Conservation (phyloP, 371 early-diverging fungal genomes). For the Thermomucor indicae-seudaticae region DNA sequence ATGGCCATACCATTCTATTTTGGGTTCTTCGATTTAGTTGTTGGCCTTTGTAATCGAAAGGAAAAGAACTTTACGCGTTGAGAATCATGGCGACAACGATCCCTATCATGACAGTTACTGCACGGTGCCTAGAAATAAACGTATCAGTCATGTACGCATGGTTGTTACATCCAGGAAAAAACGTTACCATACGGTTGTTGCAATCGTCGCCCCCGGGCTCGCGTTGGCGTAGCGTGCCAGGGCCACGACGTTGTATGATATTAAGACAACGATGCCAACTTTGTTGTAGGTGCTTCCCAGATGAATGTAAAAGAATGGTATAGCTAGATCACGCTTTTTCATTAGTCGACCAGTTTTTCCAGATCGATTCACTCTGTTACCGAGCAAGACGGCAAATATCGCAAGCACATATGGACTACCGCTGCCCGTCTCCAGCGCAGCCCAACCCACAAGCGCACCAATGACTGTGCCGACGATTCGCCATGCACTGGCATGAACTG, state of each 20-base stretch:
- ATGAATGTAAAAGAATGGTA: conserved; percentile 43
- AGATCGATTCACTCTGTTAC: conserved; percentile 18
- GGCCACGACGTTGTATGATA: conserved; percentile 36
- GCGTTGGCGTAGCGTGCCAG: conserved; percentile 31
- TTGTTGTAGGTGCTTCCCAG: conserved; percentile 39
- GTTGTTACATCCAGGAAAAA: no score
- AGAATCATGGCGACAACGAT: conserved; percentile 48
- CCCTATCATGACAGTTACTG: conserved; percentile 49
- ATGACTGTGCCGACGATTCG: conserved; percentile 52
- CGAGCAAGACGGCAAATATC: conserved; percentile 47
- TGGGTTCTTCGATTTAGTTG: not conserved
- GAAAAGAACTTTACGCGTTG: conserved; percentile 32
- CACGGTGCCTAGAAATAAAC: conserved; percentile 36
- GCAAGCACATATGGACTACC: conserved; percentile 49
- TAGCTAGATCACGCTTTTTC: conserved; percentile 15
- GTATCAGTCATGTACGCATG: not conserved
- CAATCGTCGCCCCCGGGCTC: conserved; percentile 23
- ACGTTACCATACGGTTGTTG: conserved; percentile 35
- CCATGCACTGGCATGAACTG: conserved; percentile 48
- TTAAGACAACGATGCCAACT: conserved; percentile 38
- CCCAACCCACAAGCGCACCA: conserved; percentile 49
- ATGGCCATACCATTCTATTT: conserved; percentile 56
- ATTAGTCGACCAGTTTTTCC: no score
- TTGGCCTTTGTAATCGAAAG: not conserved
- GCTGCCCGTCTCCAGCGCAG: conserved; percentile 41